phyloP scores from a whole-genome alignment of 108 stramenopile species.

The Chaetoceros tenuissimus region DNA sequence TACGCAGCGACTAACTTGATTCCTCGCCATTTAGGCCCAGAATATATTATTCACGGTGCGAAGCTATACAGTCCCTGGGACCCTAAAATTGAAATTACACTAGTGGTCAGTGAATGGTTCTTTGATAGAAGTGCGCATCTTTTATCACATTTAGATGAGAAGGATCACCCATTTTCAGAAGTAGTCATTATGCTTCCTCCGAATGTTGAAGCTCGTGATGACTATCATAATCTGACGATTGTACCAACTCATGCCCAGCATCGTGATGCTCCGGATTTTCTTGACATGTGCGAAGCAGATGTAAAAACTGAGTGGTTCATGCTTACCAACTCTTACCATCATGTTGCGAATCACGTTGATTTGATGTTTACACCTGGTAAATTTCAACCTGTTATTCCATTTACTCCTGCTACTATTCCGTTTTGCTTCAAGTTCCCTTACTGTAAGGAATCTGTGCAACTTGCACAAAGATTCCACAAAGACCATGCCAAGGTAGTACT shows the following conservation, averaged over 20 bases:
- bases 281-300: slow-evolving; percentile 57
- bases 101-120: slow-evolving; percentile 63
- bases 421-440: slow-evolving; percentile 51
- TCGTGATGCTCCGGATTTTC: slow-evolving; percentile 36
- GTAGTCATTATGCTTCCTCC: slow-evolving; percentile 50
- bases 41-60: slow-evolving; percentile 63
- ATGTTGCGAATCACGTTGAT: slow-evolving; percentile 46
- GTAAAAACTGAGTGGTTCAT: slow-evolving; percentile 60
- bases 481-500: slow-evolving; percentile 43
- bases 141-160: slow-evolving; percentile 37
- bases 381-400: slow-evolving; percentile 50
- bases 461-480: slow-evolving; percentile 46
- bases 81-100: slow-evolving; percentile 29
- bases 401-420: slow-evolving; percentile 37
- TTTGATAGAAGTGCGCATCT: slow-evolving; percentile 34
- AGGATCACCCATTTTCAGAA: slow-evolving; percentile 55
- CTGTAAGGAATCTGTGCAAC: slow-evolving; percentile 39
- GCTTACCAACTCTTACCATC: slow-evolving; percentile 60
- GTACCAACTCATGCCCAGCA: slow-evolving; percentile 40
- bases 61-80: slow-evolving; percentile 57
- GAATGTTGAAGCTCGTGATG: slow-evolving; percentile 27
- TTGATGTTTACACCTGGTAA: slow-evolving; percentile 52
- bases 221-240: slow-evolving; percentile 31
- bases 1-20: slow-evolving; percentile 68
- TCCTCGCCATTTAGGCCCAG: slow-evolving; percentile 44